Percentiles rank a stretch among this genome's conserved stretches.
Conservation (phyloP, 2,329 filamentous ascomycete genomes). For the Chrysoporthe puriensis region DNA sequence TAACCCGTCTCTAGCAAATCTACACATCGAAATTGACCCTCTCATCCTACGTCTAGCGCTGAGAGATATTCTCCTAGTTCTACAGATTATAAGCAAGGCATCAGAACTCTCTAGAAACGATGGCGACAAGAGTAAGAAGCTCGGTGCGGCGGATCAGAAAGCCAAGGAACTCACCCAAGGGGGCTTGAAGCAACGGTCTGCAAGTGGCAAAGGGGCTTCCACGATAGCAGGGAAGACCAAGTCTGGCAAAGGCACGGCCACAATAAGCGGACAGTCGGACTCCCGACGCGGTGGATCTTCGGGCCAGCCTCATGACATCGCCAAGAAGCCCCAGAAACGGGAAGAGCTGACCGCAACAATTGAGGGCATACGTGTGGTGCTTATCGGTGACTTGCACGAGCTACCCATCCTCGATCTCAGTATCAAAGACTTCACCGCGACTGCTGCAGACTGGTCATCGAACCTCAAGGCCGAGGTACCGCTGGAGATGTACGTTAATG, state of each 20-base stretch:
- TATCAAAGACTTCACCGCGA: constrained; percentile 84
- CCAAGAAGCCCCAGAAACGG: constrained; percentile 41
- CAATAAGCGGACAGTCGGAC: constrained; percentile 19
- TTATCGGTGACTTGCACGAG: constrained; percentile 96
- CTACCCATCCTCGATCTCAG: constrained; percentile 92
- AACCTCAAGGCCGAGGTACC: constrained; percentile 84
- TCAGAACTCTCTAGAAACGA: constrained; percentile 76
- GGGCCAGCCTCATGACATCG: constrained; percentile 38
- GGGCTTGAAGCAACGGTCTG: constrained; percentile 58
- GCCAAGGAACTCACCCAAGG: constrained; percentile 55
- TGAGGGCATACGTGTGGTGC: constrained; percentile 85
- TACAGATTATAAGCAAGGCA: constrained; percentile 90
- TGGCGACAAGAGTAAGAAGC: constrained; percentile 49
- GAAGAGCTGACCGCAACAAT: constrained; percentile 87
- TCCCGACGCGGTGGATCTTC: constrained; percentile 12
- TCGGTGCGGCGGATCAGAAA: constrained; percentile 55
- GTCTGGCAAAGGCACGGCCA: constrained; percentile 37
- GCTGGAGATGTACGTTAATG: constrained; percentile 93
- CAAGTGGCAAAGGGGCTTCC: constrained; percentile 59
- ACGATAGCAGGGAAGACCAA: constrained; percentile 49
- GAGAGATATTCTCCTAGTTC: constrained; percentile 89
- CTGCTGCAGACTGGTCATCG: constrained; percentile 89
- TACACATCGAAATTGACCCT: constrained; percentile 87
- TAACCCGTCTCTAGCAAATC: constrained; percentile 67
- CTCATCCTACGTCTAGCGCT: constrained; percentile 88